Percentiles rank a stretch among this genome's conserved stretches.
Conservation (phyloP, 176 grass and related monocot genomes). For the Elaeis guineensis region DNA sequence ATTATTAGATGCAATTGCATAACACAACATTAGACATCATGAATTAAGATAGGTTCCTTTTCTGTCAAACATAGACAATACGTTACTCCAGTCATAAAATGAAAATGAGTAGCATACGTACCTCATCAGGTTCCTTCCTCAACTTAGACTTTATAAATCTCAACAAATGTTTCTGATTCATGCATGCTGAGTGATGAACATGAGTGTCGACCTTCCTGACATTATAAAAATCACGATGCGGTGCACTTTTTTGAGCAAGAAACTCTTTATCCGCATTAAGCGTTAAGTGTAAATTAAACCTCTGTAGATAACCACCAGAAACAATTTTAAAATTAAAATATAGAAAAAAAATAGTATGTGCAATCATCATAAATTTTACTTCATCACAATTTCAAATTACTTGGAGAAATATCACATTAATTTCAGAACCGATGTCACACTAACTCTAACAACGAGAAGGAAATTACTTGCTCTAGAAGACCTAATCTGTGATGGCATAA, state of each 20-base stretch:
- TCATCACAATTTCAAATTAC: not conserved
- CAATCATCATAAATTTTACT: not conserved
- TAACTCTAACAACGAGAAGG: not conserved
- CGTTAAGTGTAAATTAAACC: slow-evolving; percentile 98
- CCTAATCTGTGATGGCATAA: slow-evolving; percentile 76
- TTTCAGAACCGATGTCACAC: too few species aligned
- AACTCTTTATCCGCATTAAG: slow-evolving; percentile 92
- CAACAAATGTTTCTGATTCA: slow-evolving; percentile 95
- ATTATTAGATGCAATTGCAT: too few species aligned
- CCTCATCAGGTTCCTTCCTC: slow-evolving; percentile 93
- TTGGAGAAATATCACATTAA: too few species aligned
- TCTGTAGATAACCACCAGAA: slow-evolving; percentile 39
- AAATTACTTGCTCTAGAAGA: slow-evolving; percentile 83
- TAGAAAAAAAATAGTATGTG: not conserved
- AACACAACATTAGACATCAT: too few species aligned
- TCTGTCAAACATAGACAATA: not conserved
- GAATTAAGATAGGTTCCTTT: too few species aligned
- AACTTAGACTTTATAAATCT: slow-evolving; percentile 97
- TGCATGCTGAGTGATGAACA: slow-evolving; percentile 98
- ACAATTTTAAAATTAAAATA: slow-evolving; percentile 6
- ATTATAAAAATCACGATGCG: slow-evolving; percentile 91
- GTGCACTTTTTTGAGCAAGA: slow-evolving; percentile 95
- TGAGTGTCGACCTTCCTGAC: slow-evolving; percentile 98
- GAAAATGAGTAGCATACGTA: slow-evolving; percentile 9
- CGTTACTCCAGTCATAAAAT: not conserved